Percentiles rank a stretch among this genome's conserved stretches.
Evolutionary conservation across 192 early-diverging fungal genomes (phyloP).

Genomic region (Coemansia sp.): DNA sequence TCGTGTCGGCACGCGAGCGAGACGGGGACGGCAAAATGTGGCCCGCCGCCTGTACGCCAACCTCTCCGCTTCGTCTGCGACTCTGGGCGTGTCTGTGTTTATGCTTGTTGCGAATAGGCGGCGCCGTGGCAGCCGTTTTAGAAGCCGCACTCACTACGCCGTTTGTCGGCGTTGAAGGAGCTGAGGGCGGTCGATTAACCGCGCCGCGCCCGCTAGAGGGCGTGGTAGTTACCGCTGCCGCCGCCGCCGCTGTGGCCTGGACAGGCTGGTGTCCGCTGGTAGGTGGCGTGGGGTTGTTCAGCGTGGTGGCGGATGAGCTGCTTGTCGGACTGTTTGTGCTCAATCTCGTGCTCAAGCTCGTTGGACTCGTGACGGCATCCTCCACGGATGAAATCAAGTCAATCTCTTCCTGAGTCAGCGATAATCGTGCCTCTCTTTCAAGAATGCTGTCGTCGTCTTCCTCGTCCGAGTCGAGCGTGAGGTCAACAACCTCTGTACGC

Average conservation of each 20-base stretch:
- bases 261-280: neutral
- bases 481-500: conserved; percentile 61
- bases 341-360: neutral
- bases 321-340: neutral
- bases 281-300: neutral
- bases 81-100: neutral
- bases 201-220: neutral
- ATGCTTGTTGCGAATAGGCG: neutral
- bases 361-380: neutral
- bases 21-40: neutral
- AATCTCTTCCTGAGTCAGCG: conserved; percentile 43
- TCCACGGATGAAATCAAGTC: conserved; percentile 25
- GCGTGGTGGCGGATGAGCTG: neutral
- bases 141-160: neutral
- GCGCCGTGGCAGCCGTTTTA: neutral
- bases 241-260: neutral
- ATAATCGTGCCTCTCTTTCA: neutral
- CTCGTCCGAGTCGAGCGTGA: conserved; percentile 57
- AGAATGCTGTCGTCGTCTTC: conserved; percentile 13
- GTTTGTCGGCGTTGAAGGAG: neutral
- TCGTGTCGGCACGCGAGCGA: neutral
- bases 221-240: neutral
- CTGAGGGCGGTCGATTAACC: neutral
- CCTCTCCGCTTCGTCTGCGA: neutral
- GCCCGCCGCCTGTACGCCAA: neutral